Percentiles rank a stretch among this genome's conserved stretches.
Evolutionary conservation across 2,329 filamentous ascomycete species (phyloP).

Genomic region (Neurospora sp.): DNA sequence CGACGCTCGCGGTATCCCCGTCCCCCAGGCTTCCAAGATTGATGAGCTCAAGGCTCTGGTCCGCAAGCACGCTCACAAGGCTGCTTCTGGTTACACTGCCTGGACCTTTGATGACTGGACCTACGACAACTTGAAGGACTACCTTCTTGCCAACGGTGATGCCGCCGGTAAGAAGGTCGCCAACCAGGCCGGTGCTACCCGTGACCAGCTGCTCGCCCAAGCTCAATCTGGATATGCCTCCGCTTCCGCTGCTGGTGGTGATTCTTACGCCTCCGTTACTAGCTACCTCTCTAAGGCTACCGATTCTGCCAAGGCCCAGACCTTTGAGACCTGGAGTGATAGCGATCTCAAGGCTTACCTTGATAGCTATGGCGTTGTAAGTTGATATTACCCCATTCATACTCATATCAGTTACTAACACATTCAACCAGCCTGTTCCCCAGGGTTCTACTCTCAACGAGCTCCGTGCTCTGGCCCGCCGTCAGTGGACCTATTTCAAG

Average conservation of each 20-base stretch:
- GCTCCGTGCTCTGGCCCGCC: constrained; percentile 59
- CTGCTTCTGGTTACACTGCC: constrained; percentile 53
- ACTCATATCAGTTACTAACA: constrained; percentile 17
- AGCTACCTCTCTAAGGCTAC: constrained; percentile 60
- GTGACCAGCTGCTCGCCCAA: constrained; percentile 57
- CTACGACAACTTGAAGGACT: constrained; percentile 56
- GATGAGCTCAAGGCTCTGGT: constrained; percentile 67
- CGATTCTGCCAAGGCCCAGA: constrained; percentile 49
- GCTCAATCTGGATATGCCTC: constrained; percentile 46
- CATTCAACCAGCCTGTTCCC: constrained; percentile 35
- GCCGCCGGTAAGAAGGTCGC: constrained; percentile 47
- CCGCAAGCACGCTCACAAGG: constrained; percentile 63
- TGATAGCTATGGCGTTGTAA: constrained; percentile 63
- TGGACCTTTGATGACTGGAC: constrained; percentile 77
- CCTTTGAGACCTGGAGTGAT: constrained; percentile 65
- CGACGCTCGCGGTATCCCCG: constrained; percentile 64
- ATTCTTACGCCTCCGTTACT: constrained; percentile 56
- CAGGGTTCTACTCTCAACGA: constrained; percentile 61
- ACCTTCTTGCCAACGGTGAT: constrained; percentile 42
- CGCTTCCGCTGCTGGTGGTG: constrained; percentile 48
- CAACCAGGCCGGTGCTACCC: constrained; percentile 53
- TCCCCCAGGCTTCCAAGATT: constrained; percentile 60
- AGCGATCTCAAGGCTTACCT: constrained; percentile 69
- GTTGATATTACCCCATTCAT: constrained; percentile 4
- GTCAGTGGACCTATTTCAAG: constrained; percentile 65